These are phyloP conservation scores for Penicillium polonicum DNA, from an alignment of 2,329 filamentous ascomycete species.

Conservation along the genomic window DNA sequence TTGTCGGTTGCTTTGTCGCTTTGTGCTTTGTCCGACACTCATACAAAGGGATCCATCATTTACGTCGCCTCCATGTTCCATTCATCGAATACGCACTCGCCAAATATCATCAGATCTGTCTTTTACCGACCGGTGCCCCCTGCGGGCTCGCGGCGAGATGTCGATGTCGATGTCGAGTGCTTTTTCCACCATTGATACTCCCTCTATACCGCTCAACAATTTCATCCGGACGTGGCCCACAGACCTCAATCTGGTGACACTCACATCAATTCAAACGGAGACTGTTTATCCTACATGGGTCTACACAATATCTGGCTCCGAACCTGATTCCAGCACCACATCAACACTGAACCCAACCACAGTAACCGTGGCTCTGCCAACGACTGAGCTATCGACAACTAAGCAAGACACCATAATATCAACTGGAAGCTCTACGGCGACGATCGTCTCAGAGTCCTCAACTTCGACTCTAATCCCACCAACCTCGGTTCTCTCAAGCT, in stretches of 20 bases:
- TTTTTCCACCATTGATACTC: neutral
- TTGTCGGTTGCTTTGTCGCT: neutral
- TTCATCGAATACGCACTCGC: neutral
- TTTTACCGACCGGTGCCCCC: neutral
- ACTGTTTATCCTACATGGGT: constrained; percentile 7
- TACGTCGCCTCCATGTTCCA: constrained; percentile 4
- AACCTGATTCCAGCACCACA: neutral
- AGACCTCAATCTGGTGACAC: neutral
- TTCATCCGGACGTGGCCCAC: neutral
- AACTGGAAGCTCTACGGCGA: neutral
- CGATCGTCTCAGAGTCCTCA: neutral
- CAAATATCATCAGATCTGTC: neutral
- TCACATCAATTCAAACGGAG: constrained; percentile 5
- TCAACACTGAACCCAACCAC: neutral
- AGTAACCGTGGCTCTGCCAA: neutral
- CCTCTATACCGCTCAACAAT: neutral
- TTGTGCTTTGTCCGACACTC: neutral
- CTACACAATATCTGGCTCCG: neutral
- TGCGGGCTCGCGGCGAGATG: constrained; percentile 5
- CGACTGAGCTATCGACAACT: neutral
- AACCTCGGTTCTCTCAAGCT: neutral
- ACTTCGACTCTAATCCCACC: neutral
- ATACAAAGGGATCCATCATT: constrained; percentile 3
- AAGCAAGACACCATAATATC: neutral
- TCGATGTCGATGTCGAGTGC: too few relatives aligned